These are phyloP conservation scores for Bipolaris victoriae DNA, from an alignment of 2,329 filamentous ascomycete genomes.

Conservation along the genomic window DNA sequence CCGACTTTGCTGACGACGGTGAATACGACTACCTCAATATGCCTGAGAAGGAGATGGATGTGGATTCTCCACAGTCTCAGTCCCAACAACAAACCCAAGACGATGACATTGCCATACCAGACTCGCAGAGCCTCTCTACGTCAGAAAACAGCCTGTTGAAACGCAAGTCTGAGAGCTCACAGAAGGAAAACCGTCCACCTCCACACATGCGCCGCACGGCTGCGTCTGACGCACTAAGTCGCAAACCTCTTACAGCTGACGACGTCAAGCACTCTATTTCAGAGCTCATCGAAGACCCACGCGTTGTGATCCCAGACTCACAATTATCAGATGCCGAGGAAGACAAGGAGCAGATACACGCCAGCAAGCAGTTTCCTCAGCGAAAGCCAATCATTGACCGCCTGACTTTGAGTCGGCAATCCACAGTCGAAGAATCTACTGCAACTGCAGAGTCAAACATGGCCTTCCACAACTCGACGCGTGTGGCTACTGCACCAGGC, in stretches of 20 bases:
- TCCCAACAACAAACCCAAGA: slow-evolving; percentile 17
- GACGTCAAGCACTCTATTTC: slow-evolving; percentile 86
- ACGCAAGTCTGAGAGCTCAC: slow-evolving; percentile 52
- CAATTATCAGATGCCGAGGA: slow-evolving; percentile 50
- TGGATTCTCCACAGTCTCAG: slow-evolving; percentile 39
- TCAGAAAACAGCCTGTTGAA: slow-evolving; percentile 42
- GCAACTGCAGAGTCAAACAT: slow-evolving; percentile 49
- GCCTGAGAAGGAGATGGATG: slow-evolving; percentile 35
- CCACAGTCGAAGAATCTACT: slow-evolving; percentile 35
- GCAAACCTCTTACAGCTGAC: slow-evolving; percentile 74
- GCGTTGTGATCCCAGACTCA: slow-evolving; percentile 62
- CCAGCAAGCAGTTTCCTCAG: slow-evolving; percentile 45
- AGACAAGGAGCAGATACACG: slow-evolving; percentile 28
- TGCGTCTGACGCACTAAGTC: slow-evolving; percentile 57
- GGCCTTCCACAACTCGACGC: slow-evolving; percentile 61
- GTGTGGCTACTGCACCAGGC: slow-evolving; percentile 39
- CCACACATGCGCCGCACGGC: slow-evolving; percentile 67
- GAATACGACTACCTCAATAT: slow-evolving; percentile 76
- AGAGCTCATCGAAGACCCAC: slow-evolving; percentile 74
- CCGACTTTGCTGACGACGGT: slow-evolving; percentile 75
- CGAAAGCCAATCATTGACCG: slow-evolving; percentile 69
- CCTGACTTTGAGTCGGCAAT: slow-evolving; percentile 68
- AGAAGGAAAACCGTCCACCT: slow-evolving; percentile 56
- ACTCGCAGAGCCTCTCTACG: slow-evolving; percentile 45
- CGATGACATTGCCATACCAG: slow-evolving; percentile 37